A percentile compares a stretch with the other conserved stretches of the same genome.
phyloP scores from a whole-genome alignment of 768 basidiomycete species.

The Tephrocybe sp. region DNA sequence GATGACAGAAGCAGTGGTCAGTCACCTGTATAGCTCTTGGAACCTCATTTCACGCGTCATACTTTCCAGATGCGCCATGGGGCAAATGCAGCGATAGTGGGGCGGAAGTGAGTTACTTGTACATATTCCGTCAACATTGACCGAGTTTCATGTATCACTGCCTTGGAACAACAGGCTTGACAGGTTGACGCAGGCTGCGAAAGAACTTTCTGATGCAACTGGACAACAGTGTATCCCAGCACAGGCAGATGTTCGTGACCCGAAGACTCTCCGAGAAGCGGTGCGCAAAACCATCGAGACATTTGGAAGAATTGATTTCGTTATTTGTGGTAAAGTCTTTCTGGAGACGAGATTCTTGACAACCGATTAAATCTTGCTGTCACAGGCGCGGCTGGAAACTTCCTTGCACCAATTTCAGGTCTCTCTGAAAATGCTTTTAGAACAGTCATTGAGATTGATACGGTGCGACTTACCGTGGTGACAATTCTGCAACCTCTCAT shows the following conservation, averaged over 20 bases:
- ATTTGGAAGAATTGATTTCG: slow-evolving; percentile 91
- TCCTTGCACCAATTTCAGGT: slow-evolving; percentile 81
- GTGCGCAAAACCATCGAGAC: slow-evolving; percentile 71
- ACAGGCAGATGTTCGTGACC: slow-evolving; percentile 82
- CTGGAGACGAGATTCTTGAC: neutral
- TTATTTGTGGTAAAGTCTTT: slow-evolving; percentile 77
- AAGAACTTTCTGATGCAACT: slow-evolving; percentile 68
- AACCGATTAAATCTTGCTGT: too few species aligned
- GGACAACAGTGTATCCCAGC: slow-evolving; percentile 70
- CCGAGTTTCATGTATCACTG: neutral
- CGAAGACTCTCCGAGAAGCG: slow-evolving; percentile 70
- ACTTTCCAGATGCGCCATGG: slow-evolving; percentile 75
- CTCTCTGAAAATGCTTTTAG: slow-evolving; percentile 90
- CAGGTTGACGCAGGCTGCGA: slow-evolving; percentile 66
- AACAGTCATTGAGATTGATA: slow-evolving; percentile 94
- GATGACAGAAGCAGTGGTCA: slow-evolving; percentile 83
- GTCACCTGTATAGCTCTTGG: slow-evolving; percentile 21
- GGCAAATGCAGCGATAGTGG: slow-evolving; percentile 78
- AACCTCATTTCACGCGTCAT: neutral
- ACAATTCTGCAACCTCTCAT: too few species aligned
- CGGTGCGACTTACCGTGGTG: slow-evolving; percentile 61
- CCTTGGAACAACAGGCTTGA: slow-evolving; percentile 51
- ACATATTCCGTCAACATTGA: neutral
- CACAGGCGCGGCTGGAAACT: slow-evolving; percentile 93
- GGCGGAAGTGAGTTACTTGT: slow-evolving; percentile 69